phyloP scores from a whole-genome alignment of 176 grass and related monocot species.

The Eleusine indica region DNA sequence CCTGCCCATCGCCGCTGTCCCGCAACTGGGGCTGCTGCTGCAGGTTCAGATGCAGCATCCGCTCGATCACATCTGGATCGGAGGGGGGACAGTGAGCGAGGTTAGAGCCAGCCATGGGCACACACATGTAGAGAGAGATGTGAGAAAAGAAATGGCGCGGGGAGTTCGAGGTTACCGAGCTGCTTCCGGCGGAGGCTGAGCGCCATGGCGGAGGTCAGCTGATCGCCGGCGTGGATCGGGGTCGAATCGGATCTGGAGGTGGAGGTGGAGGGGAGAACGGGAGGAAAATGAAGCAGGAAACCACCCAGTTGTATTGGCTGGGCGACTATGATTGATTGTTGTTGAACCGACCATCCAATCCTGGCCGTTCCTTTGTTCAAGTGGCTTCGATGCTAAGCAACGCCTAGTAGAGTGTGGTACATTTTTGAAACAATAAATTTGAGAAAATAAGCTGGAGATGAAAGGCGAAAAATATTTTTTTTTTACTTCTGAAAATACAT shows the following conservation, averaged over 20 bases:
- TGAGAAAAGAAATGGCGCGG: not conserved
- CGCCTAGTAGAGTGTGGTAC: too few species aligned
- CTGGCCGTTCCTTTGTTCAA: too few species aligned
- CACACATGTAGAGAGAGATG: not conserved
- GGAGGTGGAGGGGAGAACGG: not conserved
- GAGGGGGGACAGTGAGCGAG: not conserved
- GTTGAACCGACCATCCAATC: too few species aligned
- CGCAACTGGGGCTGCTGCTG: slow-evolving; percentile 36
- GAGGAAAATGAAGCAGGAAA: too few species aligned
- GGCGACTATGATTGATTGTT: too few species aligned
- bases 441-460: too few species aligned
- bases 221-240: too few species aligned
- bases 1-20: slow-evolving; percentile 32
- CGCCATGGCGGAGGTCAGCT: slow-evolving; percentile 38
- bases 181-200: slow-evolving; percentile 78
- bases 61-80: slow-evolving; percentile 57
- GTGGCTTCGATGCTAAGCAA: too few species aligned
- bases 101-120: not conserved
- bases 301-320: too few species aligned
- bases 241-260: slow-evolving; percentile 30
- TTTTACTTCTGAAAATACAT: too few species aligned
- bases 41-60: slow-evolving; percentile 55
- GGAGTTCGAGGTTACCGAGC: slow-evolving; percentile 48
- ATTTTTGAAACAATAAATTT: too few species aligned
- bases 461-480: too few species aligned